A percentile compares a stretch with the other conserved stretches of the same genome.
phyloP scores from a whole-genome alignment of 2,329 filamentous ascomycete genomes.

The Claviceps maximensis region DNA sequence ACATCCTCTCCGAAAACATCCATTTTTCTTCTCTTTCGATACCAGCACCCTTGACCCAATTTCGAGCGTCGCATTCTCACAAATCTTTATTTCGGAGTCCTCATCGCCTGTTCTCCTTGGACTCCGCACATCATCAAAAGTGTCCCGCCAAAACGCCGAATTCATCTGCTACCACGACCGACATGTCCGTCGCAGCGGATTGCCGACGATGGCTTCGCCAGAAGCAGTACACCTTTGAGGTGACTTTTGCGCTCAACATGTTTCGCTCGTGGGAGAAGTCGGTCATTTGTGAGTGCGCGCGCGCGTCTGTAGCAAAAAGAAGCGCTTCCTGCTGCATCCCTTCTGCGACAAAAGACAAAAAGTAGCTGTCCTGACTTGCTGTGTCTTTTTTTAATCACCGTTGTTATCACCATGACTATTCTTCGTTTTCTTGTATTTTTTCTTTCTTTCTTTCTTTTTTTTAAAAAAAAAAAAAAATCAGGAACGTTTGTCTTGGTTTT shows the following conservation, averaged over 20 bases:
- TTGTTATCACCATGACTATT: no score
- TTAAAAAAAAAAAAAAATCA: no score
- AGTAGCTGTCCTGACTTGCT: neutral
- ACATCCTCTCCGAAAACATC: no score
- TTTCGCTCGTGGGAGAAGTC: slow-evolving; percentile 92
- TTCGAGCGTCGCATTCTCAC: no score
- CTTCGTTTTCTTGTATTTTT: no score
- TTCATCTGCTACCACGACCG: neutral
- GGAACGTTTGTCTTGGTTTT: neutral
- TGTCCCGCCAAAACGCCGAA: neutral
- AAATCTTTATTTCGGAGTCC: no score
- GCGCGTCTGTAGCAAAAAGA: neutral
- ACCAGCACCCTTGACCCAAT: no score
- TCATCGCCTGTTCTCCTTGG: no score
- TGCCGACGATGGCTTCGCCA: slow-evolving; percentile 78
- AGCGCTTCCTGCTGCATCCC: no score
- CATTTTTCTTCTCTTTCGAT: no score
- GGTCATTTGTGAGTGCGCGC: slow-evolving; percentile 84
- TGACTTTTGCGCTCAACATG: slow-evolving; percentile 95
- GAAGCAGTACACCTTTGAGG: slow-evolving; percentile 97
- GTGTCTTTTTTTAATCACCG: neutral
- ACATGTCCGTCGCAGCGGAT: slow-evolving; percentile 7
- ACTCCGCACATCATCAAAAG: neutral
- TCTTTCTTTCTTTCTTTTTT: neutral
- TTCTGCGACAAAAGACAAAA: no score